Base-by-base conservation (phyloP, 1,284 basidiomycete genomes). In the Cutaneotrichosporon dermatis region DNA sequence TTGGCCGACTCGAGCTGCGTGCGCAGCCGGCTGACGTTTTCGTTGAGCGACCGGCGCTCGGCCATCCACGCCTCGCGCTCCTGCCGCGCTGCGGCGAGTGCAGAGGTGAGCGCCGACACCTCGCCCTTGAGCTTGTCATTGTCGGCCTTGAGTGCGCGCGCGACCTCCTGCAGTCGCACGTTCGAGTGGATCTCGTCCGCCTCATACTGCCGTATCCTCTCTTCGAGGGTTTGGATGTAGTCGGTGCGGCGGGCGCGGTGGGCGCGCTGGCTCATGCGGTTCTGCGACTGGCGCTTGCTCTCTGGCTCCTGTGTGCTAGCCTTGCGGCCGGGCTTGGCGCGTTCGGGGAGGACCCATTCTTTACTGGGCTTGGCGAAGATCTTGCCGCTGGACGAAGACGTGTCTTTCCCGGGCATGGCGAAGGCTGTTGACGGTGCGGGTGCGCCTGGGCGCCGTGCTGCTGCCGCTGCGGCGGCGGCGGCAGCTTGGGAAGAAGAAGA, bases 241-340 rank as follows among this genome's bases (percentile, higher is more conserved):
- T 88, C 88, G 71, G 93, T 90, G 74, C 90, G 91, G 60, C 92
- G 85, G 69, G 93, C 92, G 42, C 92, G 84, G 76, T 94, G 93
- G 4, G 92, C 91, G 48, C 92, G 86, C 74, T 95, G 92, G 4
- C 90, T 90, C 43, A 89, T 89, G 64, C 92, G 69, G 66, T 79
- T 94, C 64, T 74, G 66, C 8, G 59, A 72, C 68, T 74, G 71
- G 0, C 74, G 68, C 61, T 71, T 70, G 53, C 69, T 71, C 44
- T 76, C 75, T n/a, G 74, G 75, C 57, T 79, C 63, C 64, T 89
- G 88, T 66, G 85, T 88, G 81, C 89, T 90, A 44, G 89, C 90
- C 79, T 93, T 92, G 55, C 91, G 82, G 37, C 91, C 91, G 36
- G 91, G 91, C 76, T 92, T 93, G 15, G 90, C 89, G 67, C 90